These are phyloP conservation scores for Bipolaris oryzae DNA, from an alignment of 2,329 filamentous ascomycete genomes.

Conservation along the genomic window DNA sequence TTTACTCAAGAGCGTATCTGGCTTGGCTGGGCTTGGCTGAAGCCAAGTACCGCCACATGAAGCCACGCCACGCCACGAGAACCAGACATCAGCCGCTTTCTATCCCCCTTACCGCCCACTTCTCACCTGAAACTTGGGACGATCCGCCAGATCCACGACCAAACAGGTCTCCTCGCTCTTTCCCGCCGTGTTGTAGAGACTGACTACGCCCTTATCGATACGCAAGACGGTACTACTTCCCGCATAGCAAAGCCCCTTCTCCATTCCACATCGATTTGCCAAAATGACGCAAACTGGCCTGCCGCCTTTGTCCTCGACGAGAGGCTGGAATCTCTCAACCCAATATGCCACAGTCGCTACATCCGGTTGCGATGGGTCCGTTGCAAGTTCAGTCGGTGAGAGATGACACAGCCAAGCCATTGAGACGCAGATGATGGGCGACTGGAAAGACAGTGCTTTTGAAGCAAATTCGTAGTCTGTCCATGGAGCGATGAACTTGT, in stretches of 20 bases:
- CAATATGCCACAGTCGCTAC: constrained; percentile 77
- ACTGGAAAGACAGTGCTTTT: constrained; percentile 62
- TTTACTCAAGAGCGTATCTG: not conserved
- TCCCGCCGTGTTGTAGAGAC: constrained; percentile 71
- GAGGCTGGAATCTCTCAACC: constrained; percentile 72
- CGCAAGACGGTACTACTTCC: constrained; percentile 75
- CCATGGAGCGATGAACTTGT: constrained; percentile 65
- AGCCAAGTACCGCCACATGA: not conserved
- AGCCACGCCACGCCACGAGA: not conserved
- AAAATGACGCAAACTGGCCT: constrained; percentile 71
- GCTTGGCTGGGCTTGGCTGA: not conserved
- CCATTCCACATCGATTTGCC: constrained; percentile 72
- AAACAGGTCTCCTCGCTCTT: constrained; percentile 72
- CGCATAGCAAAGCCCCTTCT: constrained; percentile 70
- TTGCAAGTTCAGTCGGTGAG: constrained; percentile 53
- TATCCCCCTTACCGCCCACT: constrained; percentile 26
- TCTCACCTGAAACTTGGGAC: constrained; percentile 45
- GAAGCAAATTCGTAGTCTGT: constrained; percentile 63
- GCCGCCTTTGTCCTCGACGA: constrained; percentile 44
- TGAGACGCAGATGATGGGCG: constrained; percentile 70
- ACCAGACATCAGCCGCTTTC: not conserved
- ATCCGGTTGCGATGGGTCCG: constrained; percentile 65
- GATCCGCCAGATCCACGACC: constrained; percentile 66
- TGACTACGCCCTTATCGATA: constrained; percentile 68
- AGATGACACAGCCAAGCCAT: constrained; percentile 78